Percentiles rank a stretch among this genome's conserved stretches.
These are phyloP conservation scores for Candida tammaniensis DNA, from an alignment of 805 yeast genomes.

Conservation along the genomic window DNA sequence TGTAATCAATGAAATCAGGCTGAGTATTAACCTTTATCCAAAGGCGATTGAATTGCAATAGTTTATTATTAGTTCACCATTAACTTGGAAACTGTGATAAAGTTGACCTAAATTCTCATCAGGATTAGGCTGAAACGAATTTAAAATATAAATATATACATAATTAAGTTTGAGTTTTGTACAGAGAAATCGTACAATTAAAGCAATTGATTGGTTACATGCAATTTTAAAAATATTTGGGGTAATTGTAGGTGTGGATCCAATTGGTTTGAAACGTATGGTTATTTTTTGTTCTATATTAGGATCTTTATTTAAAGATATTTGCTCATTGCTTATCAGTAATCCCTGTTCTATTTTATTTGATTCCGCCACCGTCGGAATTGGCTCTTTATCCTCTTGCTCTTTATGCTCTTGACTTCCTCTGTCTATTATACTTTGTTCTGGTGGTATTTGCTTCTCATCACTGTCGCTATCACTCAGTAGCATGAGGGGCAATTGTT, in stretches of 20 bases:
- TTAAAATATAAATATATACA: slow-evolving; percentile 35
- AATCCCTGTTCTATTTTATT: too few relatives aligned
- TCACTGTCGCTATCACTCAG: neutral
- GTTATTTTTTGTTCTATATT: slow-evolving; percentile 46
- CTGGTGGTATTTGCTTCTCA: too few relatives aligned
- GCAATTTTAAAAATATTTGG: slow-evolving; percentile 53
- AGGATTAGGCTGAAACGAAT: slow-evolving; percentile 41
- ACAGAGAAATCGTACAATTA: slow-evolving; percentile 44
- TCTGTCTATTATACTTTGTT: too few relatives aligned
- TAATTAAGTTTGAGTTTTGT: slow-evolving; percentile 30
- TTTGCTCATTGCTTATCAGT: too few relatives aligned
- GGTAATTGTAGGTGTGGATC: slow-evolving; percentile 48
- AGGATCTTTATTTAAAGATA: too few relatives aligned
- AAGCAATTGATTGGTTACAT: slow-evolving; percentile 43
- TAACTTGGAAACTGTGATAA: slow-evolving; percentile 25
- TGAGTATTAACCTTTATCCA: slow-evolving; percentile 32
- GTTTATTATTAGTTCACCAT: slow-evolving; percentile 34
- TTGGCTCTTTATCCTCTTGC: too few relatives aligned
- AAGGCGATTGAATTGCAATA: slow-evolving; percentile 41
- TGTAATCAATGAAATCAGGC: too few relatives aligned
- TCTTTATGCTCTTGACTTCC: too few relatives aligned
- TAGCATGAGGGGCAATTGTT: neutral
- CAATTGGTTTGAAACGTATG: slow-evolving; percentile 58
- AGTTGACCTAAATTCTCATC: slow-evolving; percentile 37
- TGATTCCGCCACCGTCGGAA: neutral